A percentile compares a stretch with the other conserved stretches of the same genome.
Evolutionary conservation across 768 basidiomycete genomes (phyloP).

Genomic region (Psilocybe sp.): DNA sequence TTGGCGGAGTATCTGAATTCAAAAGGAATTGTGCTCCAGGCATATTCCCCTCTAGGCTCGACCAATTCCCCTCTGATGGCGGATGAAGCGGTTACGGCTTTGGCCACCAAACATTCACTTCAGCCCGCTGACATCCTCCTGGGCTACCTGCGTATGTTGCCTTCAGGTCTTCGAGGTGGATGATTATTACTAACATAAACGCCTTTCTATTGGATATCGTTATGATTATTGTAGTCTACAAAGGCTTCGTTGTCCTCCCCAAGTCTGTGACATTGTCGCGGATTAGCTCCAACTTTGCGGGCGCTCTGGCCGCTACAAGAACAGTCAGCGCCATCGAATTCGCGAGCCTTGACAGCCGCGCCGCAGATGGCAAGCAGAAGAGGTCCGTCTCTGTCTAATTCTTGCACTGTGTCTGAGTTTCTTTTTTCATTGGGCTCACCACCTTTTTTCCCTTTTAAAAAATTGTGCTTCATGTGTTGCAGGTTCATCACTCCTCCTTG

Average conservation of each 20-base stretch:
- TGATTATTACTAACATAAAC: no score
- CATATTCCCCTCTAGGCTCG: constrained; percentile 81
- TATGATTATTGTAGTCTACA: constrained; percentile 42
- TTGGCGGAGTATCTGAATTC: constrained; percentile 59
- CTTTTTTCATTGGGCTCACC: constrained; percentile 4
- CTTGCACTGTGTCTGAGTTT: constrained; percentile 9
- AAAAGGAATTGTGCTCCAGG: constrained; percentile 71
- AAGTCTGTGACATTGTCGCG: constrained; percentile 76
- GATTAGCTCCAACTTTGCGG: constrained; percentile 58
- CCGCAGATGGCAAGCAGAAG: constrained; percentile 63
- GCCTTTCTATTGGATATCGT: not conserved
- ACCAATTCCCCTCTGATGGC: constrained; percentile 60
- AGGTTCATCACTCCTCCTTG: constrained; percentile 66
- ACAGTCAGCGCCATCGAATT: constrained; percentile 52
- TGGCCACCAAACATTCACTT: constrained; percentile 58
- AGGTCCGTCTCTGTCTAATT: constrained; percentile 31
- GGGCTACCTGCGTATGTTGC: constrained; percentile 55
- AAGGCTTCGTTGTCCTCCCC: constrained; percentile 64
- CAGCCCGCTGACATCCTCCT: constrained; percentile 57
- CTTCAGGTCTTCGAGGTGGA: not conserved
- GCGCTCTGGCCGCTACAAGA: constrained; percentile 42
- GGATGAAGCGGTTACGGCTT: constrained; percentile 56
- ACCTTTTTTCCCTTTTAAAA: constrained; percentile 6
- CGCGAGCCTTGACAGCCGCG: constrained; percentile 54
- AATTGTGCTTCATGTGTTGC: constrained; percentile 8